Evolutionary conservation across 108 stramenopile genomes (phyloP), one percentile per base, ranked within the genome.

Genomic region (Craspedostauros australis): DNA sequence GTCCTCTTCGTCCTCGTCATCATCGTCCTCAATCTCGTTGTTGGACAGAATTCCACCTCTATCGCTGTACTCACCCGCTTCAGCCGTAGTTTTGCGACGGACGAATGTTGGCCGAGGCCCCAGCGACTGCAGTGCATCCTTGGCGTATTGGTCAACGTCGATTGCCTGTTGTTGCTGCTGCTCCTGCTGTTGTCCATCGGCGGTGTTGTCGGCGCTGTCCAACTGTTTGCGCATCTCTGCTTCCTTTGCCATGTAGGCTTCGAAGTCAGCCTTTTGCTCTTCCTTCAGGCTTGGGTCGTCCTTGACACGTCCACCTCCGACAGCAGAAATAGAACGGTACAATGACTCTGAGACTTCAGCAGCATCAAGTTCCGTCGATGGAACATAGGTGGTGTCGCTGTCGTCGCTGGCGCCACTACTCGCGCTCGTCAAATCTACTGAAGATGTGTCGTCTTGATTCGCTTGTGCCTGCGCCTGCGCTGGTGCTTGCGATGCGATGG

Each of bases 281-380:
- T 59, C 65, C 39, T 62, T 76, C 9, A 47, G 47, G 27, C 67
- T 66, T 18, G 65, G 40, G 37, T 75, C 76, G 12, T 66, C 58
- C 47, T 70, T 72, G n/a, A 42, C 46, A 9, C 79, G 39, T 5
- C 73, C 73, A 20, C 72, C 72, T 27, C 73, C 73, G 9, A 62
- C 76, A 38, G 74, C 83, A 27, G 77, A 46, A 9, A 77, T 61
- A 18, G 76, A 68, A 0, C 83, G 76, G 62, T 60, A 84, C 12
- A 73, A 36, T 33, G 70, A 61, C 27, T 66, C 62, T 20, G 66
- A 46, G 20, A 80, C 75, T 15, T 84, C 76, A 19, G 31, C 21
- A 44, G 58, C 54, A 16, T 54, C 54, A 16, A 39, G 22, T 34
- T 46, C 39, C 34, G 40, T 44, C n/a, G n/a, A n/a, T n/a, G n/a